Evolutionary conservation across 192 early-diverging fungal species (phyloP).

Genomic region (Coemansia sp.): DNA sequence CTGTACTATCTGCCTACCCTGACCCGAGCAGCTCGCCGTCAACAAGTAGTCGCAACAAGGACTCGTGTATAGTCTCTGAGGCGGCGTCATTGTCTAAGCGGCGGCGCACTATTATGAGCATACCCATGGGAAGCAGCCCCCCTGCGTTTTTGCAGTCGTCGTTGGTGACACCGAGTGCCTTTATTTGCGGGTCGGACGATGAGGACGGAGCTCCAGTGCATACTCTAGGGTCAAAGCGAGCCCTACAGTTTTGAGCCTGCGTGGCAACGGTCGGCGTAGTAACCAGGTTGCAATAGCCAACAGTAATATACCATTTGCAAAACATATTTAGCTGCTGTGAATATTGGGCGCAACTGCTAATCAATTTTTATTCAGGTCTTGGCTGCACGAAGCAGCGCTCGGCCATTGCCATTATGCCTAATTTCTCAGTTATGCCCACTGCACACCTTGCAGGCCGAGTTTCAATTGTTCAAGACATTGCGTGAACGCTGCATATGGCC

Average conservation of each 20-base stretch:
- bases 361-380: not conserved
- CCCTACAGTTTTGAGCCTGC: constrained; percentile 8
- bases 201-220: constrained; percentile 16
- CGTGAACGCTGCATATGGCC: not conserved
- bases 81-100: constrained; percentile 32
- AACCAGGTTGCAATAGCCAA: not conserved
- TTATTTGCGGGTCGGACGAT: constrained; percentile 39
- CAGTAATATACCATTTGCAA: not conserved
- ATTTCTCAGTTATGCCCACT: constrained; percentile 2
- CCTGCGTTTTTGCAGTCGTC: constrained; percentile 7
- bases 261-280: not conserved
- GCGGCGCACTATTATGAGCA: constrained; percentile 16
- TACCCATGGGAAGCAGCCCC: constrained; percentile 19
- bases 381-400: not conserved
- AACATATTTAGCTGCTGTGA: not conserved
- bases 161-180: constrained; percentile 12
- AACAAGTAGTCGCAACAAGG: not conserved
- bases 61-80: constrained; percentile 6
- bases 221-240: constrained; percentile 1
- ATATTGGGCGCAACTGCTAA: constrained; percentile 1
- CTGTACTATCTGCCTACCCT: not conserved
- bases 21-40: constrained; percentile 26
- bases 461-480: not conserved
- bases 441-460: not conserved
- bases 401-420: not conserved